These are phyloP conservation scores for Hysterangium stoloniferum DNA, from an alignment of 768 basidiomycete species.

Conservation along the genomic window DNA sequence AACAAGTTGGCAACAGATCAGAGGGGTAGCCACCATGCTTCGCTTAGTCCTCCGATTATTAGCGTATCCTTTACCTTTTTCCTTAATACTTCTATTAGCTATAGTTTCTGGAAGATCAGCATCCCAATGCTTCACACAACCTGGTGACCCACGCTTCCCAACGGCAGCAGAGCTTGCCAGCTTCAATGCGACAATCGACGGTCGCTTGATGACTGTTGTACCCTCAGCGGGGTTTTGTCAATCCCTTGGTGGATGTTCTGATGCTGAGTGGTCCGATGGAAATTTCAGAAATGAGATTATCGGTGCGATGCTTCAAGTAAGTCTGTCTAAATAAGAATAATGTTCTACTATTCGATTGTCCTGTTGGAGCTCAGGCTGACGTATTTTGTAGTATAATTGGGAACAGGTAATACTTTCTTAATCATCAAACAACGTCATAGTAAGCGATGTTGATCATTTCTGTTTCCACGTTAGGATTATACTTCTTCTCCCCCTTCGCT, in stretches of 20 bases:
- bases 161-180: background rate
- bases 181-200: constrained; percentile 7
- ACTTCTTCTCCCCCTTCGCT: constrained; percentile 11
- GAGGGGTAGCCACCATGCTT: too few relatives aligned
- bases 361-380: too few relatives aligned
- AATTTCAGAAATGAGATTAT: constrained; percentile 7
- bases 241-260: constrained; percentile 3
- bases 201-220: constrained; percentile 10
- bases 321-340: background rate
- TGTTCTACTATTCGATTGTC: too few relatives aligned
- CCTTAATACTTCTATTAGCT: too few relatives aligned
- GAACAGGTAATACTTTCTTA: constrained; percentile 7
- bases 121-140: constrained; percentile 2
- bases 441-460: too few relatives aligned
- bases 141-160: constrained; percentile 4
- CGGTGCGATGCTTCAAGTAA: constrained; percentile 12
- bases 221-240: constrained; percentile 12
- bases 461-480: constrained; percentile 7
- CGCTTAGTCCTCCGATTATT: too few relatives aligned
- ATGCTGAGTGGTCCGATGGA: constrained; percentile 3
- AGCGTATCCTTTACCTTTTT: too few relatives aligned
- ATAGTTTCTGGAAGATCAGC: too few relatives aligned
- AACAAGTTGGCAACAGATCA: too few relatives aligned
- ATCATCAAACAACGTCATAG: too few relatives aligned
- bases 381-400: too few relatives aligned